Conservation (phyloP, 768 basidiomycete genomes). For the Asterophora parasitica region DNA sequence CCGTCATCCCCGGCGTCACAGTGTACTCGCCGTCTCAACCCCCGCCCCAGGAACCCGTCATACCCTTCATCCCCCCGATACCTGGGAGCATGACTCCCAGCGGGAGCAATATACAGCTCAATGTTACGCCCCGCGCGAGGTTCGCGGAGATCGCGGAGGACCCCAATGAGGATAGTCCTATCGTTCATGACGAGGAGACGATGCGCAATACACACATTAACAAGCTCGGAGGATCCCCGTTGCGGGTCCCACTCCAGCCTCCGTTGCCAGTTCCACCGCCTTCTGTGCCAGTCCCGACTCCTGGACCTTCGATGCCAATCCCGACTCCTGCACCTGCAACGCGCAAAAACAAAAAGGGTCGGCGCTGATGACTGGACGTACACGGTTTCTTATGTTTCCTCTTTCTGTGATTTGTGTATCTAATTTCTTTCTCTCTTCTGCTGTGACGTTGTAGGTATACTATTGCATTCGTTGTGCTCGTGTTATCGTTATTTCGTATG, state of each 20-base stretch:
- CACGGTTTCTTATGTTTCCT: not conserved
- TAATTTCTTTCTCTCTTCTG: not conserved
- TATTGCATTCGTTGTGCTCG: not conserved
- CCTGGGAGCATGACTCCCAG: not conserved
- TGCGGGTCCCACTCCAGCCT: not conserved
- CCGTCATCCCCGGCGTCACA: not conserved
- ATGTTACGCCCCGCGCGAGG: not conserved
- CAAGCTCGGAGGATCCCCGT: not conserved
- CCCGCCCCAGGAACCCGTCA: not conserved
- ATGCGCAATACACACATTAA: not conserved
- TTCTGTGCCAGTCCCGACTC: not conserved
- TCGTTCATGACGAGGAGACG: slow-evolving; percentile 1
- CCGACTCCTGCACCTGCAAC: too few species aligned
- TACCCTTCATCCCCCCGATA: not conserved
- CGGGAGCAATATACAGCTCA: not conserved
- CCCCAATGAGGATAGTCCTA: not conserved
- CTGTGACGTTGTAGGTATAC: not conserved
- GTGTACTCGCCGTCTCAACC: not conserved
- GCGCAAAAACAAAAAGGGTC: too few species aligned
- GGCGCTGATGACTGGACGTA: too few species aligned
- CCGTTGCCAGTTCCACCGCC: slow-evolving; percentile 1
- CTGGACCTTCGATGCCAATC: too few species aligned
- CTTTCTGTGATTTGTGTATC: not conserved
- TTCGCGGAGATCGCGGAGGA: not conserved
- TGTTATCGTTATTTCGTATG: slow-evolving; percentile 1